Conservation (phyloP, 2,329 filamentous ascomycete genomes). For the Neodidymelliopsis sp. region DNA sequence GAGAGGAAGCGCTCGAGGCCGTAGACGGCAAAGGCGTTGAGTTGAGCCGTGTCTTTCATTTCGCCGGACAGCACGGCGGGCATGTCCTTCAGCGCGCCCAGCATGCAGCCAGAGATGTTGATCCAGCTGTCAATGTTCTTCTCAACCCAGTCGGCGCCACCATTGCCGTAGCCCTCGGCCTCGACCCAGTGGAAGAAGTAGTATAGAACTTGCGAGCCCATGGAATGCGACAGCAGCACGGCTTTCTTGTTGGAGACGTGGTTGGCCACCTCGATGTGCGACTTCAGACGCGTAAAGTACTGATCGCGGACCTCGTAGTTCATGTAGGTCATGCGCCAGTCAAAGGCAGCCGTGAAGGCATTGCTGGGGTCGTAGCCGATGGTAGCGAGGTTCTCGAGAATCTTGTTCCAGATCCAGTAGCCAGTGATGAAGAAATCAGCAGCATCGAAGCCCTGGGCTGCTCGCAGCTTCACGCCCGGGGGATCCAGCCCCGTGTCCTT, state of each 20-base stretch:
- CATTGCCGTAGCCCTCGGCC: constrained; percentile 75
- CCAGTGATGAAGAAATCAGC: constrained; percentile 90
- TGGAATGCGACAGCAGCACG: constrained; percentile 90
- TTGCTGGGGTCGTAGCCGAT: constrained; percentile 93
- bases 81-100: constrained; percentile 89
- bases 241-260: constrained; percentile 79
- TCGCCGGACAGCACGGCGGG: constrained; percentile 92
- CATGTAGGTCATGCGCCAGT: constrained; percentile 90
- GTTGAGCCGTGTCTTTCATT: constrained; percentile 97
- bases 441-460: constrained; percentile 95
- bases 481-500: constrained; percentile 90
- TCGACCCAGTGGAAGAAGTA: constrained; percentile 87
- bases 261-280: constrained; percentile 85
- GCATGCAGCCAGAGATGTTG: constrained; percentile 97
- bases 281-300: constrained; percentile 91
- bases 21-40: constrained; percentile 96
- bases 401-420: constrained; percentile 99
- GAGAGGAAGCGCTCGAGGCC: constrained; percentile 95
- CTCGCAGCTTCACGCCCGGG: constrained; percentile 85
- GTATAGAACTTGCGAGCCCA: constrained; percentile 95
- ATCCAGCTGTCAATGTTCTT: constrained; percentile 92
- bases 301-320: constrained; percentile 92
- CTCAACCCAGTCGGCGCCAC: constrained; percentile 89
- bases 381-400: constrained; percentile 93
- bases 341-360: constrained; percentile 75